phyloP scores from a whole-genome alignment of 352 stramenopile species.

The Globisporangium polare region DNA sequence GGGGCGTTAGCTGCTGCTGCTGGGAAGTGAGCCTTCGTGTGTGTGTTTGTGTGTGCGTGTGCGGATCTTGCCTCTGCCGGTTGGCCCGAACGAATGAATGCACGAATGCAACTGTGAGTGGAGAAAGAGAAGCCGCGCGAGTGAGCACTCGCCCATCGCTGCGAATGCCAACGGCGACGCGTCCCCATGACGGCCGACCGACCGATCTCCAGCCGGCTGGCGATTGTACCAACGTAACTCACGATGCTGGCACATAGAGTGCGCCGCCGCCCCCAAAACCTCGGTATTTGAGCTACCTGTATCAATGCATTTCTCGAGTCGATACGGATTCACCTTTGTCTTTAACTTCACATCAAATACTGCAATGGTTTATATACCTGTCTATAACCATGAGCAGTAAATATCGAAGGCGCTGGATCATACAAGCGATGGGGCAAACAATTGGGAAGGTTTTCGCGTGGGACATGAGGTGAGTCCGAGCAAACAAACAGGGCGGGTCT shows the following conservation, averaged over 20 bases:
- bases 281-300: neutral
- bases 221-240: constrained; percentile 9
- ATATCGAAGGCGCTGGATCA: constrained; percentile 1
- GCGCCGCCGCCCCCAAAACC: neutral
- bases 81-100: neutral
- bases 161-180: neutral
- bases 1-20: neutral
- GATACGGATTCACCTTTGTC: neutral
- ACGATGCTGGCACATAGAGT: constrained; percentile 9
- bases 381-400: neutral
- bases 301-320: neutral
- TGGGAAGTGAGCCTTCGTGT: neutral
- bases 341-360: neutral
- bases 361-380: neutral
- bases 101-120: neutral
- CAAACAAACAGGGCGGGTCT: no score
- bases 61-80: constrained; percentile 6
- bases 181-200: neutral
- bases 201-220: neutral
- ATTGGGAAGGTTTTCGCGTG: neutral
- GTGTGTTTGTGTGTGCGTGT: no score
- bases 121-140: neutral
- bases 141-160: constrained; percentile 3
- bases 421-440: neutral
- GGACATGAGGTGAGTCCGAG: neutral